phyloP scores from a whole-genome alignment of 805 yeast species.

The Suhomyces tanzawaensis region DNA sequence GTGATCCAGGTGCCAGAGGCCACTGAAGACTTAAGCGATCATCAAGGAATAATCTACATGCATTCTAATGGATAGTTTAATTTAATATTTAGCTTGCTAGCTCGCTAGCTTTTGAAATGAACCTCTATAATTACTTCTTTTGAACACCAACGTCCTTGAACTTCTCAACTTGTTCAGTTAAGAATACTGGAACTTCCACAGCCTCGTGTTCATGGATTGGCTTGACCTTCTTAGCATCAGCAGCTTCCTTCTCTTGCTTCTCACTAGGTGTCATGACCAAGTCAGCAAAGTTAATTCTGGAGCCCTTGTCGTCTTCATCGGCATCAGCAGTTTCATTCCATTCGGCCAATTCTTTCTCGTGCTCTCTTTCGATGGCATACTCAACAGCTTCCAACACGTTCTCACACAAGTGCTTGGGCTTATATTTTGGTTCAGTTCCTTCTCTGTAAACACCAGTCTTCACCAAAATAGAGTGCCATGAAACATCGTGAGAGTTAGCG shows the following conservation, averaged over 20 bases:
- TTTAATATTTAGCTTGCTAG: too few relatives aligned
- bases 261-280: slow-evolving; percentile 46
- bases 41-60: too few relatives aligned
- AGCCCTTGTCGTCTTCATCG: slow-evolving; percentile 29
- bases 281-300: slow-evolving; percentile 43
- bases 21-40: too few relatives aligned
- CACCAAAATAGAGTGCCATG: slow-evolving; percentile 82
- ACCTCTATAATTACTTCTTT: slow-evolving; percentile 1
- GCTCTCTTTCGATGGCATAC: slow-evolving; percentile 82
- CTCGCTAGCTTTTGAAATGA: background rate
- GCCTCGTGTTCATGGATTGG: slow-evolving; percentile 40
- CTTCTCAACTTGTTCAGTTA: slow-evolving; percentile 42
- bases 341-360: slow-evolving; percentile 64
- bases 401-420: slow-evolving; percentile 71
- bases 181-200: slow-evolving; percentile 49
- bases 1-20: too few relatives aligned
- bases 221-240: slow-evolving; percentile 10
- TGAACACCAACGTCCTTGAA: slow-evolving; percentile 29
- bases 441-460: slow-evolving; percentile 85
- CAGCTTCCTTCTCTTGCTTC: slow-evolving; percentile 13
- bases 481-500: slow-evolving; percentile 80
- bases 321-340: slow-evolving; percentile 56
- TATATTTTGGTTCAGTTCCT: slow-evolving; percentile 74
- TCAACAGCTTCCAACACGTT: slow-evolving; percentile 80
- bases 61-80: too few relatives aligned